Evolutionary conservation across 2,329 filamentous ascomycete genomes (phyloP).

Genomic region (Hypoxylon sp.): DNA sequence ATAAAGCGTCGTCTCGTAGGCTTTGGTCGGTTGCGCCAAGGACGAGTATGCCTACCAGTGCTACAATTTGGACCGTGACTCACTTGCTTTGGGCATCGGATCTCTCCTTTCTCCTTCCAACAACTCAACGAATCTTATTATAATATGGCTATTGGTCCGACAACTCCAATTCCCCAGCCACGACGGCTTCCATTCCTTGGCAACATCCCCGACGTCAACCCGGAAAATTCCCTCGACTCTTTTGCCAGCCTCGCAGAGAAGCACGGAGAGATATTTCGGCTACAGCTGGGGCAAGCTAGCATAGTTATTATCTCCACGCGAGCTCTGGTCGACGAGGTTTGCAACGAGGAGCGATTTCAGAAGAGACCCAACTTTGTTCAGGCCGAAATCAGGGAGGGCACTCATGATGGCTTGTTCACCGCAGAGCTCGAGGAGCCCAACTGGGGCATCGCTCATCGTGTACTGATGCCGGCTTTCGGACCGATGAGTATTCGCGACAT

Average conservation of each 20-base stretch:
- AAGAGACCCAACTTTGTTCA: slow-evolving; percentile 62
- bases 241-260: slow-evolving; percentile 63
- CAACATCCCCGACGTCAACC: slow-evolving; percentile 68
- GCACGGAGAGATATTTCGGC: slow-evolving; percentile 22
- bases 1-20: too few relatives aligned
- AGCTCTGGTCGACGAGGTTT: slow-evolving; percentile 67
- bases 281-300: slow-evolving; percentile 28
- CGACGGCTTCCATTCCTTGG: slow-evolving; percentile 68
- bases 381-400: slow-evolving; percentile 62
- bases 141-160: slow-evolving; percentile 6
- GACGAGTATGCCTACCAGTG: too few relatives aligned
- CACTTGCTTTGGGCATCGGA: not conserved
- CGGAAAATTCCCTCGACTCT: slow-evolving; percentile 62
- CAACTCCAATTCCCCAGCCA: slow-evolving; percentile 19
- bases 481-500: slow-evolving; percentile 61
- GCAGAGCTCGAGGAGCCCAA: slow-evolving; percentile 48
- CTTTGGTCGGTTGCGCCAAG: too few relatives aligned
- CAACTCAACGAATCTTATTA: not conserved
- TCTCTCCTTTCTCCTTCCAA: not conserved
- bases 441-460: slow-evolving; percentile 62
- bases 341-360: slow-evolving; percentile 69
- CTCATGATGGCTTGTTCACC: slow-evolving; percentile 44
- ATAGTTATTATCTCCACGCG: slow-evolving; percentile 59
- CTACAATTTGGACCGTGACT: not conserved
- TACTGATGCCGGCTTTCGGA: slow-evolving; percentile 62